A percentile compares a stretch with the other conserved stretches of the same genome.
Evolutionary conservation across 805 yeast species (phyloP).

Genomic region (Hermanozyma aechmeae): DNA sequence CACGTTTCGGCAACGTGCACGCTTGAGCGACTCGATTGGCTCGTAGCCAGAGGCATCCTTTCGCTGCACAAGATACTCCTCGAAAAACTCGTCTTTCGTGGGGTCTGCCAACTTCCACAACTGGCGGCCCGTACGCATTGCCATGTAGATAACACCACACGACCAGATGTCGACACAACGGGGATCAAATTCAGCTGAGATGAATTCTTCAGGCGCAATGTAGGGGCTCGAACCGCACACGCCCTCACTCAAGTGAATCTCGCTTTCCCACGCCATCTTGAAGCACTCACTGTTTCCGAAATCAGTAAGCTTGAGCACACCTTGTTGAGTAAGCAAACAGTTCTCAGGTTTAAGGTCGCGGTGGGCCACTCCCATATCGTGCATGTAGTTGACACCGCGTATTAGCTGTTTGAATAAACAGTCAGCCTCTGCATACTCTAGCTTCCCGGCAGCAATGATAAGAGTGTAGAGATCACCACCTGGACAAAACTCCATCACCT

Average conservation of each 20-base stretch:
- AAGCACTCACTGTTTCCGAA: constrained; percentile 83
- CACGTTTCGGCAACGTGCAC: constrained; percentile 87
- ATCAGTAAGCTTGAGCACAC: constrained; percentile 74
- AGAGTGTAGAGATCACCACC: constrained; percentile 76
- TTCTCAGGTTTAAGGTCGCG: constrained; percentile 88
- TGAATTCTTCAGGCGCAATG: constrained; percentile 84
- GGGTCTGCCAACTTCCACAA: constrained; percentile 78
- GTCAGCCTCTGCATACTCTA: constrained; percentile 79
- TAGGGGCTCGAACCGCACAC: constrained; percentile 83
- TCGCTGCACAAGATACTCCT: constrained; percentile 65
- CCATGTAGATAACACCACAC: constrained; percentile 88
- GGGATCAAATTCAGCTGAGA: constrained; percentile 62
- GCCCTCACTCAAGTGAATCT: constrained; percentile 62
- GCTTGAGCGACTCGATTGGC: constrained; percentile 77
- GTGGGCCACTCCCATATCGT: constrained; percentile 82
- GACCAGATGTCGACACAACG: constrained; percentile 85
- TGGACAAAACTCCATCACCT: constrained; percentile 77
- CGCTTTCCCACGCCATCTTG: constrained; percentile 76
- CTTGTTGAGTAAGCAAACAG: constrained; percentile 60
- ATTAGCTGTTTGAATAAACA: constrained; percentile 83
- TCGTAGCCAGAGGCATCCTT: constrained; percentile 81
- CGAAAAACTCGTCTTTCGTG: constrained; percentile 71
- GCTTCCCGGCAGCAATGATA: constrained; percentile 66
- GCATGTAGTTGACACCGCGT: constrained; percentile 81
- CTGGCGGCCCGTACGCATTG: constrained; percentile 91